Percentiles rank a stretch among this genome's conserved stretches.
Conservation (phyloP, 768 basidiomycete genomes). For the Trametes cubensis region DNA sequence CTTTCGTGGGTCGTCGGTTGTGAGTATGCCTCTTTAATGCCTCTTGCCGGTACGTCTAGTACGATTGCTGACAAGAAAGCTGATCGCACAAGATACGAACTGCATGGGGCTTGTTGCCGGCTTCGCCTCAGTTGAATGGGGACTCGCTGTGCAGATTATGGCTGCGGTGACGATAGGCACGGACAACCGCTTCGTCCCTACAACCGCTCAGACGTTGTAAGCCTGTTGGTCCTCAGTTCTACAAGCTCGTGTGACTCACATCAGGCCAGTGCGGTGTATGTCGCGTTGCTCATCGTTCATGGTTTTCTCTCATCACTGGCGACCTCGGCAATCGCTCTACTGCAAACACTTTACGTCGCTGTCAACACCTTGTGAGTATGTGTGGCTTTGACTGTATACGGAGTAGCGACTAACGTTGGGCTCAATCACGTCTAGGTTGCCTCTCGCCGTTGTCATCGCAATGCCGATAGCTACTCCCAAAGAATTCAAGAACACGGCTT, state of each 20-base stretch:
- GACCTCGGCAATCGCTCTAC: constrained; percentile 36
- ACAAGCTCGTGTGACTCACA: background rate
- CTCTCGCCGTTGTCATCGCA: constrained; percentile 43
- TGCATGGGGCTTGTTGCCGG: constrained; percentile 41
- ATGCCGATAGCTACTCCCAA: constrained; percentile 65
- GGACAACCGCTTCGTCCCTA: constrained; percentile 31
- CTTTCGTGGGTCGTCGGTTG: constrained; percentile 45
- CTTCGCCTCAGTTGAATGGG: constrained; percentile 42
- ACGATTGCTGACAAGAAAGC: too few species aligned
- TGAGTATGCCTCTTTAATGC: constrained; percentile 21
- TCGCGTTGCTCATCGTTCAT: constrained; percentile 37
- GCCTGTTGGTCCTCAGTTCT: background rate
- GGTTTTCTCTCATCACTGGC: constrained; percentile 38
- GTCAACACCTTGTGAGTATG: constrained; percentile 40
- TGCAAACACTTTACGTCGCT: constrained; percentile 40
- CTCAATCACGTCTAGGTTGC: constrained; percentile 21
- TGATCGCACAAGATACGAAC: constrained; percentile 40
- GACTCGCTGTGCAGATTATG: constrained; percentile 41
- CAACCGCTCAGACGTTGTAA: constrained; percentile 33
- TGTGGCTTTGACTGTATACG: background rate
- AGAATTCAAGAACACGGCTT: constrained; percentile 59
- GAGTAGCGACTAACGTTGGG: background rate
- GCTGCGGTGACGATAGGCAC: constrained; percentile 41
- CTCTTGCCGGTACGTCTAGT: too few species aligned
- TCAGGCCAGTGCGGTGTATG: constrained; percentile 36